Evolutionary conservation across 1,284 basidiomycete species (phyloP), one percentile per base, ranked within the genome.

Genomic region (Microbotryum lychnidis-dioicae): DNA sequence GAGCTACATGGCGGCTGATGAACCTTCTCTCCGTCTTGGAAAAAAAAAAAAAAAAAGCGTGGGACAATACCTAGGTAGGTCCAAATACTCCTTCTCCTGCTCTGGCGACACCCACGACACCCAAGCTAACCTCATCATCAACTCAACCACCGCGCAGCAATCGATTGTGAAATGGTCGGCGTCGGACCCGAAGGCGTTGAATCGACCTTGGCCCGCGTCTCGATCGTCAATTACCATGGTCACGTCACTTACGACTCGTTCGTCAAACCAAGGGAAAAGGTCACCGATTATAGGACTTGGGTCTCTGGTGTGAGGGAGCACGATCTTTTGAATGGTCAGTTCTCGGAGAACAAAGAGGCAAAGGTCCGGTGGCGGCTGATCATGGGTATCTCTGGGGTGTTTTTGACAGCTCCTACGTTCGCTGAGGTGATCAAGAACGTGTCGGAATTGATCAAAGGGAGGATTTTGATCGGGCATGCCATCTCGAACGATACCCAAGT

Each of bases 111-210:
- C 7, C 16, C n/a, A 1, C 3, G n/a, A 21, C 7, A 3, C 7
- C 16, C n/a, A 5, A 37, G 51, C 50, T 21, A 44, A 25, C 12
- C 5, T 31, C 50, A 29, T 21, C 9, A 4, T 21, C 9, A 4
- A 25, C 37, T 10, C 14, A 5, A 18, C 4, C 9, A 6, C 1
- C 21, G 2, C n/a, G 23, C 56, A 66, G 85, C 90, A 0, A 78
- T 97, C 50, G 93, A 97, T 75, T 97, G 93, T 71, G 93, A 98
- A 77, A 97, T 98, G 93, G 94, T 98, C 4, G 93, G 93, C 1
- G 84, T 97, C 7, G 92, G 93, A 0, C 81, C 84, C 10, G 80
- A 87, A 37, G 92, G 91, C 12, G 67, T 81, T 2, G 83, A 96
- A 73, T 91, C 87, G 0, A 86, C 86, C 0, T 80, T 97, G 2